Conservation (phyloP, 345 rosid genomes). For the Rhodomyrtus tomentosa region DNA sequence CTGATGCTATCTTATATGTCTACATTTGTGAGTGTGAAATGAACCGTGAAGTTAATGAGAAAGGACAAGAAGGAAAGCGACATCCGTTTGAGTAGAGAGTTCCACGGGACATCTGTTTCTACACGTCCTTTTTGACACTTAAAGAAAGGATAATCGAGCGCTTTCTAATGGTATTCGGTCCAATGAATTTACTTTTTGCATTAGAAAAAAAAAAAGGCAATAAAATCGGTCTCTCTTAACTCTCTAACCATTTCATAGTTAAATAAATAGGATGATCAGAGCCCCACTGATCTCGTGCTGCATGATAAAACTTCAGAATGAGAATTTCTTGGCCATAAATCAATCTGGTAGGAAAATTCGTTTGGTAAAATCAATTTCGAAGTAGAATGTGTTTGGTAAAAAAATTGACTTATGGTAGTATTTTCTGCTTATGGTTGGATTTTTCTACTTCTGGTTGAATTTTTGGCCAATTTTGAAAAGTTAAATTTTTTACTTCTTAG, state of each 20-base stretch:
- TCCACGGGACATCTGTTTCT: not conserved
- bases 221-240: not conserved
- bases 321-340: too few species aligned
- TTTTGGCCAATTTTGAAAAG: too few species aligned
- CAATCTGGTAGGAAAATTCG: too few species aligned
- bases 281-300: too few species aligned
- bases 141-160: not conserved
- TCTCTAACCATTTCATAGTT: not conserved
- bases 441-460: too few species aligned
- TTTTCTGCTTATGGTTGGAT: too few species aligned
- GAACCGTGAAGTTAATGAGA: not conserved
- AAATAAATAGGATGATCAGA: not conserved
- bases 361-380: too few species aligned
- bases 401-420: too few species aligned
- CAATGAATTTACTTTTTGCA: not conserved
- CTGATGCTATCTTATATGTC: not conserved
- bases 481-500: too few species aligned
- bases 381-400: too few species aligned
- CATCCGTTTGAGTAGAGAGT: not conserved
- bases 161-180: not conserved
- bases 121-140: not conserved
- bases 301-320: too few species aligned
- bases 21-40: not conserved
- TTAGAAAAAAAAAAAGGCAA: not conserved
- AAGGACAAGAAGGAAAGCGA: not conserved